Base-by-base conservation (phyloP, 2,329 filamentous ascomycete genomes). In the Tolypocladium nubicola region DNA sequence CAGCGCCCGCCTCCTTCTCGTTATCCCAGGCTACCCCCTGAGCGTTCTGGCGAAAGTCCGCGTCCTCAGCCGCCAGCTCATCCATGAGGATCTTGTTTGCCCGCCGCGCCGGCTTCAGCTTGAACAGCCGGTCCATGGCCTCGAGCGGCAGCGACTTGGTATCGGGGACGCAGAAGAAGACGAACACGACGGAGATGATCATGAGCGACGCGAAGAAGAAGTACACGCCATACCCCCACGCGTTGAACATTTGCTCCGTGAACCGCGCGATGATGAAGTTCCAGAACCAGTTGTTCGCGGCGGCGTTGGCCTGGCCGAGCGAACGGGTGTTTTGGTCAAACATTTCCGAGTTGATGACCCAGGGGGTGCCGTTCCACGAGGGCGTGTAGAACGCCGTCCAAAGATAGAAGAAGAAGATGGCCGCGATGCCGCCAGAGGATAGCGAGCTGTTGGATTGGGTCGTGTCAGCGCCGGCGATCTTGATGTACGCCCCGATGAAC, bases 311-410 rank as follows among this genome's bases (percentile, higher is more conserved):
- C 66, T 90, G 87, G 1, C 86, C 87, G 0, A 91, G 77, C 0
- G 84, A 82, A 55, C 73, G 67, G 1, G 66, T 71, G 71, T 86
- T 86, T 61, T 84, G 81, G 64, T 87, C 82, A 69, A 90, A 90
- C 76, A 91, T 90, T 70, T 91, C 87, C 0, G 79, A 79, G 74
- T 89, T 89, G 66, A 88, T 73, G 26, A 91, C 86, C 88, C 88
- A 91, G 0, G 87, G 87, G 0, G 85, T 88, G 2, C 85, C 86
- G 66, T 88, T 88, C 86, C 85, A 89, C 0, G 81, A 80, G 0
- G 82, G 86, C 0, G 85, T 88, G 72, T 90, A 91, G 69, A 86
- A 85, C 0, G 79, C 82, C 6, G 58, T 68, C 62, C 67, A 68
- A 8, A 71, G 62, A 71, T 88, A 84, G 72, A 85, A 85, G 70